These are phyloP conservation scores for Aethionema arabicum DNA, from an alignment of 345 rosid species.

Conservation along the genomic window DNA sequence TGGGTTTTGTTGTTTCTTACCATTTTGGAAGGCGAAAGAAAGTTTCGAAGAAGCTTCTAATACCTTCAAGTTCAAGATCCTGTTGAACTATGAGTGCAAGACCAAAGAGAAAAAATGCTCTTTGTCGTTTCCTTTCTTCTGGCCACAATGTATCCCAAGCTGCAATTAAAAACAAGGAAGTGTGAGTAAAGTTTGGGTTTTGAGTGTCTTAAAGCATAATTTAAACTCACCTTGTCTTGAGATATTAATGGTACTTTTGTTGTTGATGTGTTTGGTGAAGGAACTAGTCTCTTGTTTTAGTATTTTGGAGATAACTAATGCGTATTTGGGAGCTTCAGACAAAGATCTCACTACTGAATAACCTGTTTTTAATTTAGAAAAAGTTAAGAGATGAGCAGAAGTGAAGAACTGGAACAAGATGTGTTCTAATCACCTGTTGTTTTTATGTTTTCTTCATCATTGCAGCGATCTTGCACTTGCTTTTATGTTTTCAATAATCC, in stretches of 20 bases:
- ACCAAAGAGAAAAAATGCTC: conserved; percentile 93
- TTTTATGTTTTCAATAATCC: no score
- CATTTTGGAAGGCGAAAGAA: conserved; percentile 90
- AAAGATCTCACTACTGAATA: conserved; percentile 93
- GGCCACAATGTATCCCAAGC: conserved; percentile 99
- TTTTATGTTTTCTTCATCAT: no score
- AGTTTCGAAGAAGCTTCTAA: conserved; percentile 68
- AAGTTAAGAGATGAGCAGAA: no score
- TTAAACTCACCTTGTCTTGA: conserved; percentile 77
- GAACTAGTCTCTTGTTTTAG: conserved; percentile 41
- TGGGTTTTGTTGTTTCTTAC: conserved; percentile 43
- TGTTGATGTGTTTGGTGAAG: conserved; percentile 34
- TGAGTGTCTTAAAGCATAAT: conserved; percentile 1
- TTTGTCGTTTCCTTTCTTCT: conserved; percentile 89
- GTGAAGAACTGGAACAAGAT: no score
- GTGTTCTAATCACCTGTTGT: no score
- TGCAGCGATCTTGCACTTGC: no score
- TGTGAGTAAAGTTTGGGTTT: neutral
- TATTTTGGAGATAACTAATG: conserved; percentile 74
- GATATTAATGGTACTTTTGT: conserved; percentile 47
- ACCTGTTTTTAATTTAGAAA: no score
- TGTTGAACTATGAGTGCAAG: conserved; percentile 80
- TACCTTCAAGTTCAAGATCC: conserved; percentile 82
- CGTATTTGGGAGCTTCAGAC: conserved; percentile 94
- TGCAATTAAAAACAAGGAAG: conserved; percentile 36